Evolutionary conservation across 495 filamentous ascomycete genomes (phyloP).

Genomic region (Penicillium subrubescens): DNA sequence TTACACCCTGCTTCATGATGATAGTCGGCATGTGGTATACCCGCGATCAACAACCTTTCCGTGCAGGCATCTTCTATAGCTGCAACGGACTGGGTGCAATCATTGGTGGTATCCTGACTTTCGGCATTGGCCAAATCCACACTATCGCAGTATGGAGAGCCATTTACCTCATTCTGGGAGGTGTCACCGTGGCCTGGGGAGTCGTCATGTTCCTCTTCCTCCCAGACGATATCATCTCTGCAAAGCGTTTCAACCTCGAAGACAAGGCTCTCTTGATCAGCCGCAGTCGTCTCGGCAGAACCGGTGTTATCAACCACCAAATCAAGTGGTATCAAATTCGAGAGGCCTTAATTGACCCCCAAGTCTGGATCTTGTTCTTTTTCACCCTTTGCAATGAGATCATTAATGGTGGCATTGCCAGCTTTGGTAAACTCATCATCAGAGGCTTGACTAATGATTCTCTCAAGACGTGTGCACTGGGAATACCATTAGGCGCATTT

Average conservation of each 20-base stretch:
- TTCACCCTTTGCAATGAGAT: conserved; percentile 41
- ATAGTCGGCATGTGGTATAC: conserved; percentile 40
- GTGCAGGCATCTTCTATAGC: conserved; percentile 44
- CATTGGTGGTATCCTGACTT: conserved; percentile 52
- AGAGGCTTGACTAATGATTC: conserved; percentile 35
- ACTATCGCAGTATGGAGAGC: conserved; percentile 44
- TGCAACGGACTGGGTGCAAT: conserved; percentile 50
- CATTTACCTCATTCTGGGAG: conserved; percentile 43
- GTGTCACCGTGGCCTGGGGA: conserved; percentile 42
- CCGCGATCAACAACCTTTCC: conserved; percentile 31
- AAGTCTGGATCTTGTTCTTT: conserved; percentile 47
- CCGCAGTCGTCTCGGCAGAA: conserved; percentile 39
- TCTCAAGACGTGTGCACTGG: conserved; percentile 34
- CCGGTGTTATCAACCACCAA: conserved; percentile 43
- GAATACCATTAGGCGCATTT: conserved; percentile 44
- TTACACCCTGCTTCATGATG: conserved; percentile 49
- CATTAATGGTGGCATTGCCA: conserved; percentile 41
- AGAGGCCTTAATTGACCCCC: conserved; percentile 39
- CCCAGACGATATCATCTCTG: conserved; percentile 40
- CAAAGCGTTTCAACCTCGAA: conserved; percentile 39
- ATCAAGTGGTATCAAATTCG: conserved; percentile 50
- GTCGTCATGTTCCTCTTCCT: conserved; percentile 39
- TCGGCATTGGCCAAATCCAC: conserved; percentile 51
- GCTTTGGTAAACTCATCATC: conserved; percentile 44
- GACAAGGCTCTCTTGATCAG: conserved; percentile 44